phyloP scores from a whole-genome alignment of 371 early-diverging fungal genomes.

The Mycotypha africana region DNA sequence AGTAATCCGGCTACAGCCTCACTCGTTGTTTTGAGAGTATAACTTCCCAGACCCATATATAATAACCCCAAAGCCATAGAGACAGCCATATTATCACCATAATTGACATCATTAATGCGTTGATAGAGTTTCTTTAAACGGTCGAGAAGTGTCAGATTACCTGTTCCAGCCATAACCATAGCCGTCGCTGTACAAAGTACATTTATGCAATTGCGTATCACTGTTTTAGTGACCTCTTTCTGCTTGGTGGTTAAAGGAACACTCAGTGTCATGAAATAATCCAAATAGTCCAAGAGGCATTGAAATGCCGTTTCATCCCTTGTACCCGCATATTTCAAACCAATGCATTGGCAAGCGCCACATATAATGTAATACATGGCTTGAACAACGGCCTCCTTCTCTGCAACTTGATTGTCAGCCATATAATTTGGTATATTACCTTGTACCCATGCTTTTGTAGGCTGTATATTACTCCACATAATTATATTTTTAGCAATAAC shows the following conservation, averaged over 20 bases:
- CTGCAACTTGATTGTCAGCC: constrained; percentile 11
- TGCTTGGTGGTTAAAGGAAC: constrained; percentile 42
- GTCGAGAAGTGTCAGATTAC: constrained; percentile 54
- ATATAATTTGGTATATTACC: constrained; percentile 63
- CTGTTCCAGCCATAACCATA: constrained; percentile 82
- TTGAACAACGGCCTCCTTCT: constrained; percentile 44
- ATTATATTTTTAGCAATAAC: constrained; percentile 50
- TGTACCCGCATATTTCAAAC: constrained; percentile 79
- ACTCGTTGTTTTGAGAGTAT: constrained; percentile 65
- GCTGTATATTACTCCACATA: constrained; percentile 15
- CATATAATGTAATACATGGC: constrained; percentile 61
- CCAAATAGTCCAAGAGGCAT: constrained; percentile 44
- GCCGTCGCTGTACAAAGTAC: constrained; percentile 60
- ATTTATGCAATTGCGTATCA: constrained; percentile 59
- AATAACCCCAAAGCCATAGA: constrained; percentile 83
- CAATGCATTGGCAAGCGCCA: constrained; percentile 79
- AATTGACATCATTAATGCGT: constrained; percentile 41
- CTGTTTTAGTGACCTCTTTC: constrained; percentile 48
- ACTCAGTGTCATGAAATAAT: constrained; percentile 39
- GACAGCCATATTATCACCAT: constrained; percentile 81
- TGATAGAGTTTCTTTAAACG: constrained; percentile 53
- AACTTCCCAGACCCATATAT: constrained; percentile 76
- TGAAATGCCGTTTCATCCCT: constrained; percentile 46
- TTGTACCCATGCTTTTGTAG: constrained; percentile 61
- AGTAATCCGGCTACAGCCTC: constrained; percentile 68